These are phyloP conservation scores for Diaporthe aspalathi DNA, from an alignment of 2,329 filamentous ascomycete species.

Conservation along the genomic window DNA sequence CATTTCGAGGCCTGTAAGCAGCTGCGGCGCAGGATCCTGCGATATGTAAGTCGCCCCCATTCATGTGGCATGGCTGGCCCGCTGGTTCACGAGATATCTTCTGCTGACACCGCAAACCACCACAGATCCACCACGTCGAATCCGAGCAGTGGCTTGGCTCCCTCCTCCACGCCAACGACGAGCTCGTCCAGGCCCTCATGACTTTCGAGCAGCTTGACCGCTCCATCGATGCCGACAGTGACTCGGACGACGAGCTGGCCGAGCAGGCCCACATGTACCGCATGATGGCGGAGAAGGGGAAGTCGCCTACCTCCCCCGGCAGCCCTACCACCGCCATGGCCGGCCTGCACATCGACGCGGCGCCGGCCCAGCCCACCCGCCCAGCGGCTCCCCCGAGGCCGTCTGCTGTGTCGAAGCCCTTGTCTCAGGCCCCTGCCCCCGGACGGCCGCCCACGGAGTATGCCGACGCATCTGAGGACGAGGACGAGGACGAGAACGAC, in stretches of 20 bases:
- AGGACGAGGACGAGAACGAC: conserved; percentile 83
- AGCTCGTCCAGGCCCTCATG: conserved; percentile 93
- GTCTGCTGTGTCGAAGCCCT: conserved; percentile 60
- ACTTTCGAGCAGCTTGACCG: conserved; percentile 94
- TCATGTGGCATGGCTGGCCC: too few relatives aligned
- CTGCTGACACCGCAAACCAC: background rate
- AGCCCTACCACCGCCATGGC: conserved; percentile 57
- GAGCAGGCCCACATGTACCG: conserved; percentile 75
- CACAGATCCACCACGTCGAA: conserved; percentile 86
- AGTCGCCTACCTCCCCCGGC: conserved; percentile 58
- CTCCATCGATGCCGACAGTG: conserved; percentile 80
- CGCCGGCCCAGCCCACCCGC: conserved; percentile 52
- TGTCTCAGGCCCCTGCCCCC: conserved; percentile 60
- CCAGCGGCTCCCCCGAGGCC: conserved; percentile 61
- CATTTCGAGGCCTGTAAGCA: conserved; percentile 89
- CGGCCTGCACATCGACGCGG: conserved; percentile 55
- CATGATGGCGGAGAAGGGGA: conserved; percentile 66
- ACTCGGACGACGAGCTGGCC: conserved; percentile 75
- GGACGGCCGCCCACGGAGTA: conserved; percentile 61
- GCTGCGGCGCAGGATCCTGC: conserved; percentile 83
- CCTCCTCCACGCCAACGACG: conserved; percentile 92
- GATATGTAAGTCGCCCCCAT: conserved; percentile 78
- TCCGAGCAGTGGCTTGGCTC: conserved; percentile 92
- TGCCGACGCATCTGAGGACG: conserved; percentile 59
- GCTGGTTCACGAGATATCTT: background rate